Evolutionary conservation across 257 asterid genomes (phyloP).

Genomic region (Solanum arcanum): DNA sequence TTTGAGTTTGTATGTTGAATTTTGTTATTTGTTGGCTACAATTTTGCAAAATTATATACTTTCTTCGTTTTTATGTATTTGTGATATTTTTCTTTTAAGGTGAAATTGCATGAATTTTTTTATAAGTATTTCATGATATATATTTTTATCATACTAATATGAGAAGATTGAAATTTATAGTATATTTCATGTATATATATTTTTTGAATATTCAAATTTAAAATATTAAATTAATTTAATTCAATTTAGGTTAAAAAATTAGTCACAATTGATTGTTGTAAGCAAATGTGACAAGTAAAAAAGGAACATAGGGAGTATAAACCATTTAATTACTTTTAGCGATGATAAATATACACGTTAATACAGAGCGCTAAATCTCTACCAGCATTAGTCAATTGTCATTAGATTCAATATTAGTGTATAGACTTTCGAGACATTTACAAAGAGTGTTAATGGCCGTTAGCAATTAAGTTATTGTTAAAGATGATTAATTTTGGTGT

Average conservation of each 20-base stretch:
- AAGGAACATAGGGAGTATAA: not conserved
- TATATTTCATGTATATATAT: not conserved
- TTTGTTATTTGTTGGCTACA: not conserved
- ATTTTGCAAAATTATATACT: not conserved
- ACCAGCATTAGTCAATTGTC: no score
- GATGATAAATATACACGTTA: no score
- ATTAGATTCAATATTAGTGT: no score
- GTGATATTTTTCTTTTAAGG: not conserved
- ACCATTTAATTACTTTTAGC: no score
- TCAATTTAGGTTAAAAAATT: not conserved
- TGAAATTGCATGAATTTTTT: not conserved
- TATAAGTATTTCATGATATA: not conserved
- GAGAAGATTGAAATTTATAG: not conserved
- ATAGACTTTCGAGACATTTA: no score
- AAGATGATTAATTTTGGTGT: not conserved
- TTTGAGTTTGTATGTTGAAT: not conserved
- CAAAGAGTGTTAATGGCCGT: no score
- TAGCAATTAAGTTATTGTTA: not conserved
- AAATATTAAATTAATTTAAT: not conserved
- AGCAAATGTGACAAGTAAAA: not conserved
- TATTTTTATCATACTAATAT: not conserved
- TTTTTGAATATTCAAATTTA: not conserved
- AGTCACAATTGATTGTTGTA: fast-evolving
- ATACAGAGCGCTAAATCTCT: no score
- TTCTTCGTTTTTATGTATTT: not conserved